phyloP scores from a whole-genome alignment of 1,284 basidiomycete species.

The Meripilus lineatus region DNA sequence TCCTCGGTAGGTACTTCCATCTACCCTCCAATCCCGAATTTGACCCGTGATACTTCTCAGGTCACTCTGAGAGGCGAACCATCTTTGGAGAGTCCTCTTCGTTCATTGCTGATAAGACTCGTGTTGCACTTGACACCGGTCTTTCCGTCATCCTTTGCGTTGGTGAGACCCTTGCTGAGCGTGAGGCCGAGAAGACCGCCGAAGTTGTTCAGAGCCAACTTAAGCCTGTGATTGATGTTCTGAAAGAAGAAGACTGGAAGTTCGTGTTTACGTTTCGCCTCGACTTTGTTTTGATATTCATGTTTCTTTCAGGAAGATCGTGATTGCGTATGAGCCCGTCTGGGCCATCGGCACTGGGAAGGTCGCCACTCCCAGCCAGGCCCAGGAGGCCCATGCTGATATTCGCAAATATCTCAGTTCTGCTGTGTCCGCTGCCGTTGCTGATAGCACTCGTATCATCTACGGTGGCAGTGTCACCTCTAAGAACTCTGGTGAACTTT shows the following conservation, averaged over 20 bases:
- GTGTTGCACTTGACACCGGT: conserved; percentile 68
- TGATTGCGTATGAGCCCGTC: conserved; percentile 95
- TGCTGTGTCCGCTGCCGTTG: conserved; percentile 66
- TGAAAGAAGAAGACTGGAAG: conserved; percentile 78
- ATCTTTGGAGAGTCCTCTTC: conserved; percentile 88
- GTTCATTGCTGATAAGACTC: conserved; percentile 84
- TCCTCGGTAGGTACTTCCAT: conserved; percentile 65
- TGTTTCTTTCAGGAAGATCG: conserved; percentile 62
- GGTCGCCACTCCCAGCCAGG: conserved; percentile 88
- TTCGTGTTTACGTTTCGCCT: conserved; percentile 22
- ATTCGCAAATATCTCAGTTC: conserved; percentile 76
- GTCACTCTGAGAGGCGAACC: conserved; percentile 94
- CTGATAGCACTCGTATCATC: conserved; percentile 82
- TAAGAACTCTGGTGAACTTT: conserved; percentile 82
- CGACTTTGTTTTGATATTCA: not conserved
- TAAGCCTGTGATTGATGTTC: conserved; percentile 65
- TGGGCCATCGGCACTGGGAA: conserved; percentile 99
- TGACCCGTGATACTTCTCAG: too few relatives aligned
- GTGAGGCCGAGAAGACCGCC: conserved; percentile 78
- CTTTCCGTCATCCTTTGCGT: conserved; percentile 94
- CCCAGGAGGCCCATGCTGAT: conserved; percentile 88
- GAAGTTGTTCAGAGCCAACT: conserved; percentile 84
- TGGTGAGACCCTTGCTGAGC: conserved; percentile 90
- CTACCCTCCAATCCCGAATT: conserved; percentile 4
- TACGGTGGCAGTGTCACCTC: conserved; percentile 95